Evolutionary conservation across 306 rosid species (phyloP).

Genomic region (Quercus rubra): DNA sequence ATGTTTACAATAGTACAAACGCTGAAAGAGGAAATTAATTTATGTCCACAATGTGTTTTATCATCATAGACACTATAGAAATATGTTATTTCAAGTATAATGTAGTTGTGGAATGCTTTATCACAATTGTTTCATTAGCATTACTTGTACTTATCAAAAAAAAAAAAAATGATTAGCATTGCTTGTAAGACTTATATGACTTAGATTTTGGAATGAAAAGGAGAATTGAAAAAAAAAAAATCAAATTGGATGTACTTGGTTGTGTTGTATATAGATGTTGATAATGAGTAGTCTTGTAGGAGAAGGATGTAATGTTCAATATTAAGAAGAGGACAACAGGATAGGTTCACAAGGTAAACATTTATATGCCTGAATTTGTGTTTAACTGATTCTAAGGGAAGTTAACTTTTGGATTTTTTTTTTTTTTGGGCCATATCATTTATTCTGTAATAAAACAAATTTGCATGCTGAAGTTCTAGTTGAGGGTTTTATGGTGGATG

Average conservation of each 20-base stretch:
- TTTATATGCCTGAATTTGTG: not conserved
- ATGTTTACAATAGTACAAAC: no score
- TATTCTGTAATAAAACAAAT: not conserved
- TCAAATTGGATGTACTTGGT: not conserved
- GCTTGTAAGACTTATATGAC: no score
- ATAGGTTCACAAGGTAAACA: not conserved
- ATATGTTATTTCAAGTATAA: not conserved
- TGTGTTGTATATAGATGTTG: not conserved
- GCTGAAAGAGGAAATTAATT: not conserved
- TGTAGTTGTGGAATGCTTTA: not conserved
- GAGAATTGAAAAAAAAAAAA: not conserved
- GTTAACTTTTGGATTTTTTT: not conserved
- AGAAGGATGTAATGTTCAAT: not conserved
- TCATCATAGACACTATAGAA: not conserved
- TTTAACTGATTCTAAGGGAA: not conserved
- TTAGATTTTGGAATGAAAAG: no score
- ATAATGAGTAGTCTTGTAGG: not conserved
- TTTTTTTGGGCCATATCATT: not conserved
- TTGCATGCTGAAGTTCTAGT: not conserved
- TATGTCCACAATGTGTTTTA: not conserved
- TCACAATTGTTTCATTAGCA: not conserved
- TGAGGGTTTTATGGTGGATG: not conserved
- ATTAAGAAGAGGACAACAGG: not conserved
- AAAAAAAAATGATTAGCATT: no score
- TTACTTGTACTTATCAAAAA: not conserved